Evolutionary conservation across 2,329 filamentous ascomycete species (phyloP), one percentile per base, ranked within the genome.

Genomic region (Geosmithia putterillii): DNA sequence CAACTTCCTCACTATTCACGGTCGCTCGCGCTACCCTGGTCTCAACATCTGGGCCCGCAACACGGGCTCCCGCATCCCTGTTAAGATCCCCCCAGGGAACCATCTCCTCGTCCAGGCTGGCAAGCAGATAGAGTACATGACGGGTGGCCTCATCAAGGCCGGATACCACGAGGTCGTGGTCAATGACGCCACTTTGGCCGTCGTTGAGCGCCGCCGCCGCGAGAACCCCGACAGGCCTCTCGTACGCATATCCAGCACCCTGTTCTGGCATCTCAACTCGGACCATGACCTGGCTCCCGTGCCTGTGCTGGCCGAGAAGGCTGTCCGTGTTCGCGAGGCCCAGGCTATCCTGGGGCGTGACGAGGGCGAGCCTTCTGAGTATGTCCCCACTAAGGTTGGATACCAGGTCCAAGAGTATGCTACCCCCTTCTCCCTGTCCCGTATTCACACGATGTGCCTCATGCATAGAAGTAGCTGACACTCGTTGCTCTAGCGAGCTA

Each of bases 1-100:
- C 45, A 79, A 79, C 65, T 79, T 79, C 56, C 65, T 79, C 42
- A 79, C 75, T 49, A 79, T 79, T 58, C 75, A 79, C 61, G 75
- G 75, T 45, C 75, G 75, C 50, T 76, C 72, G 23, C 72, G 75
- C 46, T 79, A 76, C 51, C 75, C 75, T 0, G 75, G 75, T 2
- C 65, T 79, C 50, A 69, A 79, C 61, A 71, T 79, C 52, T 79
- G 75, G 75, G 75, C 74, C 19, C 73, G 75, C 50, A 79, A 79
- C 66, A 79, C 74, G 2, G 75, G 75, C 38, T 65, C 63, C 47
- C 69, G 70, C 49, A 76, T 79, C 49, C 58, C 74, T 38, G 75
- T 79, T 48, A 67, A 69, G 58, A 79, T 79, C 49, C 75, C 75
- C 0, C 60, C 61, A 3, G 73, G 74, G 3, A 74, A 73, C 55